Evolutionary conservation across 2,329 filamentous ascomycete species (phyloP), one percentile per base, ranked within the genome.

Genomic region (Pseudonectria buxi): DNA sequence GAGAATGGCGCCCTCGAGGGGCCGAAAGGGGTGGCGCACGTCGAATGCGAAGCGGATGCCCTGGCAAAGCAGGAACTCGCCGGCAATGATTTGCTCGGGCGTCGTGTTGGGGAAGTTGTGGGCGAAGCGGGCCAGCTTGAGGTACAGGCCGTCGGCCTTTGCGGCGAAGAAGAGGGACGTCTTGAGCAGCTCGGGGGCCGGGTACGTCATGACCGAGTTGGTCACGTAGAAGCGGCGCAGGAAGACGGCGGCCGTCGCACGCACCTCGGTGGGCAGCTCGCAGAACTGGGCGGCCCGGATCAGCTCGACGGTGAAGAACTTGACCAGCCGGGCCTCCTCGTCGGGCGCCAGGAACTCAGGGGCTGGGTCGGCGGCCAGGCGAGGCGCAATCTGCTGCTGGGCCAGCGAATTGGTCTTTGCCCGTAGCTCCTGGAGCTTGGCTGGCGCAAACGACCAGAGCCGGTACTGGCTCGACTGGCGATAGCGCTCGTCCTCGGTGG

Each of bases 161-260:
- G 83, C 88, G 9, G 88, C 88, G 45, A 98, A 85, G 68, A 94
- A 96, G 36, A 98, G 74, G 25, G 85, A 86, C 22, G 88, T 92
- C 56, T 89, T 86, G 57, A 94, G 80, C 47, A 96, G 84, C 44
- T 87, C 81, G 43, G 86, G 84, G 0, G 89, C 90, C 43, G 90
- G 86, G 58, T 98, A 96, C 22, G 89, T 95, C 86, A 96, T 95
- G 54, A 89, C 78, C 27, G 86, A 94, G 64, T 96, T 95, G 54
- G 85, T 90, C 26, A 95, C 75, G 67, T 96, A 98, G 72, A 98
- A 96, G 39, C 92, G 84, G 37, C 86, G 84, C 41, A 98, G 74
- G 58, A 94, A 95, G 55, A 94, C 80, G 42, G 90, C 84, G 4
- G 87, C 86, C 6, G 89, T 95, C 4, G 62, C 54, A 48, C 71